Conservation (phyloP, 2,329 filamentous ascomycete genomes). For the Ceratocystis alfenasii region DNA sequence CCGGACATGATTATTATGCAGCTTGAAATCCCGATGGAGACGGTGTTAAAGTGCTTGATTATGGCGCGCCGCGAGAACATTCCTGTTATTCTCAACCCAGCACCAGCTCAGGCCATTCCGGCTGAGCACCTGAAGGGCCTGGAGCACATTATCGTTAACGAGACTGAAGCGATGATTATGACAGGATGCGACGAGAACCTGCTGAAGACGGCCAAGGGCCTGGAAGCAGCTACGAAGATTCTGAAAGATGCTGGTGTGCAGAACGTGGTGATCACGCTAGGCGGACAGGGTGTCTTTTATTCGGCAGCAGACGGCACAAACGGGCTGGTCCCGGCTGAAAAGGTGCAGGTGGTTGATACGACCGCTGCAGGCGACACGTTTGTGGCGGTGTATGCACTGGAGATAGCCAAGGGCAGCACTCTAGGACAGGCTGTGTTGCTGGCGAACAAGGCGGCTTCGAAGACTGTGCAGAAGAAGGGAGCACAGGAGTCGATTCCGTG, state of each 20-base stretch:
- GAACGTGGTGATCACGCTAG: slow-evolving; percentile 56
- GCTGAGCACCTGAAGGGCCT: slow-evolving; percentile 46
- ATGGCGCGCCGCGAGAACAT: slow-evolving; percentile 32
- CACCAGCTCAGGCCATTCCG: slow-evolving; percentile 50
- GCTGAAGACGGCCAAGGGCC: slow-evolving; percentile 14
- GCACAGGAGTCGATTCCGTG: slow-evolving; percentile 22
- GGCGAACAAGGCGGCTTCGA: slow-evolving; percentile 20
- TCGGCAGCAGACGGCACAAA: slow-evolving; percentile 33
- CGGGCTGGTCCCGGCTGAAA: slow-evolving; percentile 34
- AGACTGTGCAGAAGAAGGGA: slow-evolving; percentile 21
- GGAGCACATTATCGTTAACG: slow-evolving; percentile 59
- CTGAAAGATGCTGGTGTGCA: slow-evolving; percentile 50
- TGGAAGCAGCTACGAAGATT: slow-evolving; percentile 25
- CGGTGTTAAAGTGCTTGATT: slow-evolving; percentile 39
- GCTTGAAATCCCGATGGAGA: slow-evolving; percentile 45
- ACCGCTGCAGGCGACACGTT: slow-evolving; percentile 67
- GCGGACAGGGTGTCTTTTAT: slow-evolving; percentile 47
- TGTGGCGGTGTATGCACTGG: slow-evolving; percentile 51
- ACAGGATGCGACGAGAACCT: slow-evolving; percentile 12
- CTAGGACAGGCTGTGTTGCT: slow-evolving; percentile 16
- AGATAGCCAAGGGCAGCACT: slow-evolving; percentile 17
- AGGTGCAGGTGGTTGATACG: slow-evolving; percentile 55
- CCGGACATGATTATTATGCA: slow-evolving; percentile 48
- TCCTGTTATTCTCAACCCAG: slow-evolving; percentile 58
- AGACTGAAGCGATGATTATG: slow-evolving; percentile 57